Percentiles rank a stretch among this genome's conserved stretches.
phyloP scores from a whole-genome alignment of 2,329 filamentous ascomycete species.

The Colletotrichum shisoi region DNA sequence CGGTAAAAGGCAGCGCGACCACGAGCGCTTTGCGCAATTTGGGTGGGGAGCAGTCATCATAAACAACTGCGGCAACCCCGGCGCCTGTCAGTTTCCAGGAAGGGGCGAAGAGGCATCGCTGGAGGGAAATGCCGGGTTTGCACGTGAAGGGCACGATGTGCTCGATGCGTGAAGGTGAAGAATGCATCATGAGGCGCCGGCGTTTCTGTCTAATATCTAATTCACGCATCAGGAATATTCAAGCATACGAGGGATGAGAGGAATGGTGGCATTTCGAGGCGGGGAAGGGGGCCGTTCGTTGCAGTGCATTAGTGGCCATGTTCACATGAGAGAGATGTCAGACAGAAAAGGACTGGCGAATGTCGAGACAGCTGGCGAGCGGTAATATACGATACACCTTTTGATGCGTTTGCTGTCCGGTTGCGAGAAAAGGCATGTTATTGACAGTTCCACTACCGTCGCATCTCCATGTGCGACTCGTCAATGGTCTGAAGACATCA shows the following conservation, averaged over 20 bases:
- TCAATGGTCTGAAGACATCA: neutral
- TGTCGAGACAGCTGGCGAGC: neutral
- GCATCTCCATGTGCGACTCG: neutral
- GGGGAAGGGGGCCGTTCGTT: slow-evolving; percentile 12
- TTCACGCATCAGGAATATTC: slow-evolving; percentile 28
- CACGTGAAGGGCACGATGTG: slow-evolving; percentile 54
- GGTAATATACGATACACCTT: neutral
- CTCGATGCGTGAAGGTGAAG: slow-evolving; percentile 48
- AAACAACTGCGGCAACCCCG: slow-evolving; percentile 45
- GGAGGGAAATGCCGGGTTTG: slow-evolving; percentile 48
- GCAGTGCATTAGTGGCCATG: slow-evolving; percentile 15
- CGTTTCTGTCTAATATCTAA: slow-evolving; percentile 29
- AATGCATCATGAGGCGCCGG: slow-evolving; percentile 6
- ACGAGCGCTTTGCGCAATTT: slow-evolving; percentile 49
- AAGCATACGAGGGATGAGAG: slow-evolving; percentile 1
- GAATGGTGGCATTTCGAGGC: neutral
- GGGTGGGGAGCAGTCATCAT: slow-evolving; percentile 38
- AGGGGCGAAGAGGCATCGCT: slow-evolving; percentile 56
- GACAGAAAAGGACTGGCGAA: neutral
- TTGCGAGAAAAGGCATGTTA: neutral
- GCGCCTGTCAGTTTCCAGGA: slow-evolving; percentile 60
- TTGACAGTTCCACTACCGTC: too few species aligned
- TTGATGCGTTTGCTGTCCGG: neutral
- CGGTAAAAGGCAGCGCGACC: slow-evolving; percentile 52
- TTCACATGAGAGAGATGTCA: neutral